These are phyloP conservation scores for Ottelia alismoides DNA, from an alignment of 106 monocot genomes.

Conservation along the genomic window DNA sequence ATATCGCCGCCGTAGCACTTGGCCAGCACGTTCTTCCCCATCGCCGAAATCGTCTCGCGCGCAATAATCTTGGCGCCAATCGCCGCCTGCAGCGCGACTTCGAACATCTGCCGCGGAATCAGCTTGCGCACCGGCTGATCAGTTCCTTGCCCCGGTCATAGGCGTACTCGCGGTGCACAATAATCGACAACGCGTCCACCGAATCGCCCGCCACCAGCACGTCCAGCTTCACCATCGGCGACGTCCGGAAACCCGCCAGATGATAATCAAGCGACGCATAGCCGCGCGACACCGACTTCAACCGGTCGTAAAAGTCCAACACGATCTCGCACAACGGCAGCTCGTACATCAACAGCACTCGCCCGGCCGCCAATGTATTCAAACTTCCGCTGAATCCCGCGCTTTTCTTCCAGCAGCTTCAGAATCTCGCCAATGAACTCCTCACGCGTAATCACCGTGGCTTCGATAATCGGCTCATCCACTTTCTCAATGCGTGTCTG, in stretches of 20 bases:
- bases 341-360: not conserved
- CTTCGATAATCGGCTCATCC: too few relatives aligned
- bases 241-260: not conserved
- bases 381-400: not conserved
- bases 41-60: too few relatives aligned
- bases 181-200: not conserved
- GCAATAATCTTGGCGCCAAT: too few relatives aligned
- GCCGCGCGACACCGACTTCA: not conserved
- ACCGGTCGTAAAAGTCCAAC: not conserved
- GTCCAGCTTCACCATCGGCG: not conserved
- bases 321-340: not conserved
- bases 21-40: too few relatives aligned
- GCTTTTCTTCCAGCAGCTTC: not conserved
- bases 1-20: too few relatives aligned
- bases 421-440: not conserved
- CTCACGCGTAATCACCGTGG: not conserved
- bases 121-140: too few relatives aligned
- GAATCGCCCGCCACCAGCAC: not conserved
- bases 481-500: too few relatives aligned
- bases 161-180: too few relatives aligned
- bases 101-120: too few relatives aligned
- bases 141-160: too few relatives aligned
- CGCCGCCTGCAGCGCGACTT: too few relatives aligned
- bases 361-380: not conserved
- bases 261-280: not conserved